Evolutionary conservation across 345 rosid genomes (phyloP), one percentile per base, ranked within the genome.

Genomic region (Eucalyptus globulus): DNA sequence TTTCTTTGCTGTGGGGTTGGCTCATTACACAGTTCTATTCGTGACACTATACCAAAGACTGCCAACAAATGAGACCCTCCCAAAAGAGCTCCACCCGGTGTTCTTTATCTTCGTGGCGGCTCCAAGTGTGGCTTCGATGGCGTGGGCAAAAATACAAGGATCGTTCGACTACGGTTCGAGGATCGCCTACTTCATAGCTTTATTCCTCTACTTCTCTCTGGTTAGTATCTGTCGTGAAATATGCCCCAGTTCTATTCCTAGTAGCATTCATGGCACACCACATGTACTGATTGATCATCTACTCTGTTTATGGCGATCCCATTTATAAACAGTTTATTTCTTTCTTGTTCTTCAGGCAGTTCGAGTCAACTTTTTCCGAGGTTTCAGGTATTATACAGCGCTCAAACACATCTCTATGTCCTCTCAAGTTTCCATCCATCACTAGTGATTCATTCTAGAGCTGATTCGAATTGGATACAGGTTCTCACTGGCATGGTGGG

Each of bases 401-500:
- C 53, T 53, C 45, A 16, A 19, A 34, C 44, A 9, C 26, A 17
- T 72, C 45, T 72, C 44, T 9, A 45, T 16, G 81, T 14, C 81
- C 14, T 9, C 81, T 34, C 45, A 37, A 34, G 81, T 37, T 72
- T 3, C 40, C 81, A 19, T 37, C 27, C 81, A 34, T 72, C 14
- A 17, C 81, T 72, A 10, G 27, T 72, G 45, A 72, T 37, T 72
- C 14, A 34, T 72, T 37, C 81, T 72, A 72, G 26, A 34, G 45
- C 45, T 72, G 26, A 19, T 72, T 37, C 14, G 22, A 72, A 37
- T 34, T 37, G 26, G 44, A 10, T 49, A 37, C 90, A 97, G 97
- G 95, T 97, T 97, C 91, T 97, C 98, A 49, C 89, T 95, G 92
- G 96, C 98, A 86, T 96, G 98, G 98, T 97, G 99, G 99, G 99